Percentiles rank a stretch among this genome's conserved stretches.
phyloP scores from a whole-genome alignment of 768 basidiomycete genomes.

The Boletus vermiculosoides region DNA sequence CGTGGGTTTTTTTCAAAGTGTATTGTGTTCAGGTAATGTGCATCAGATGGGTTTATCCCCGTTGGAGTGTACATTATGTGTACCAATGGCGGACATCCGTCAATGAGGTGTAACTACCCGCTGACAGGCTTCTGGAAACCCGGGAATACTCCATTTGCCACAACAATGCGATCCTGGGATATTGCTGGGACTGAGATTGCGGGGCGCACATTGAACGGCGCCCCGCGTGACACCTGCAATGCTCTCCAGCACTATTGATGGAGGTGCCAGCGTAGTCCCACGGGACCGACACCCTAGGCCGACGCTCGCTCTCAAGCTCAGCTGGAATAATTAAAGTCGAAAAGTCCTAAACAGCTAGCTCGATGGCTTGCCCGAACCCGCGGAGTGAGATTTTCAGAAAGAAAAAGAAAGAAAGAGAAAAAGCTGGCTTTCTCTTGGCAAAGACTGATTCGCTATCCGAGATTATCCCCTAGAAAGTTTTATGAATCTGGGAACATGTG shows the following conservation, averaged over 20 bases:
- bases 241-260: background rate
- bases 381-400: background rate
- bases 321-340: background rate
- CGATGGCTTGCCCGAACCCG: background rate
- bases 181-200: background rate
- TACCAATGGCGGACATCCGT: background rate
- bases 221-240: background rate
- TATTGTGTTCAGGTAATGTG: background rate
- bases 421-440: background rate
- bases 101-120: background rate
- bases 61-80: background rate
- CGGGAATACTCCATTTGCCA: constrained; percentile 2
- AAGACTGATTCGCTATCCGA: background rate
- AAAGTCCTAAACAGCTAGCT: background rate
- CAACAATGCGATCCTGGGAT: background rate
- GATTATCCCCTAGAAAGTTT: background rate
- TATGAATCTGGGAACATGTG: constrained; percentile 13
- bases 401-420: background rate
- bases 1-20: background rate
- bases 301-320: background rate
- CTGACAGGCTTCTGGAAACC: constrained; percentile 4
- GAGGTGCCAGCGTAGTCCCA: background rate
- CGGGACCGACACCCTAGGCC: constrained; percentile 3
- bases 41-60: background rate
- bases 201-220: constrained; percentile 10